Evolutionary conservation across 176 grass and related monocot genomes (phyloP).

Genomic region (Rhynchospora tenuis): DNA sequence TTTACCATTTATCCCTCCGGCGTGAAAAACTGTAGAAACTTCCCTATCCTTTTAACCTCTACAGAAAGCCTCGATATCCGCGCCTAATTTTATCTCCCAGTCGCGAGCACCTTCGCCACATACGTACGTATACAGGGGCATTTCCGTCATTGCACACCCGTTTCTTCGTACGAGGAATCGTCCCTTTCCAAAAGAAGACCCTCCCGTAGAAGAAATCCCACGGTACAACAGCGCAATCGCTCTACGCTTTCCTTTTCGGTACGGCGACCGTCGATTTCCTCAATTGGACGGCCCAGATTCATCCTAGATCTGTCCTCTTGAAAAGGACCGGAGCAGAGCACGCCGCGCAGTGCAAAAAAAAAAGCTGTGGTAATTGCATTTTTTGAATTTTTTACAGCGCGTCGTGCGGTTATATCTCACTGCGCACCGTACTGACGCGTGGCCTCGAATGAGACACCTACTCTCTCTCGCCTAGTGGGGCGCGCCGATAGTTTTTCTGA

Average conservation of each 20-base stretch:
- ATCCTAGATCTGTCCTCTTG: neutral
- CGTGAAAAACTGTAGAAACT: neutral
- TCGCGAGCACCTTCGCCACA: neutral
- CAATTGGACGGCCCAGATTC: neutral
- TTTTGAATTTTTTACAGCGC: conserved; percentile 28
- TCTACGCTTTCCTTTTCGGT: neutral
- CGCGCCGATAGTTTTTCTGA: conserved; percentile 11
- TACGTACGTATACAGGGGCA: conserved; percentile 16
- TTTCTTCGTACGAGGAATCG: conserved; percentile 62
- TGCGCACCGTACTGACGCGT: neutral
- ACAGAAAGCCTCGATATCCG: conserved; percentile 10
- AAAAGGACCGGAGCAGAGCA: neutral
- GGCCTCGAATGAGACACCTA: conserved; percentile 6
- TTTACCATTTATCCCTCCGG: neutral
- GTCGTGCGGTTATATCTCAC: conserved; percentile 24
- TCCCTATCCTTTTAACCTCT: neutral
- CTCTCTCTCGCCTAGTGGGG: conserved; percentile 8
- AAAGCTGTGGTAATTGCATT: neutral
- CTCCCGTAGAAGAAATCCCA: conserved; percentile 1
- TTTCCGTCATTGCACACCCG: neutral
- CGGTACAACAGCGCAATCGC: neutral
- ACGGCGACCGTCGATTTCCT: neutral
- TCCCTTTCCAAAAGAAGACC: conserved; percentile 37
- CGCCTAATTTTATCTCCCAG: neutral
- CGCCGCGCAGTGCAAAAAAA: neutral